Evolutionary conservation across 352 stramenopile species (phyloP).

Genomic region (Globisporangium rhizosaccharum): DNA sequence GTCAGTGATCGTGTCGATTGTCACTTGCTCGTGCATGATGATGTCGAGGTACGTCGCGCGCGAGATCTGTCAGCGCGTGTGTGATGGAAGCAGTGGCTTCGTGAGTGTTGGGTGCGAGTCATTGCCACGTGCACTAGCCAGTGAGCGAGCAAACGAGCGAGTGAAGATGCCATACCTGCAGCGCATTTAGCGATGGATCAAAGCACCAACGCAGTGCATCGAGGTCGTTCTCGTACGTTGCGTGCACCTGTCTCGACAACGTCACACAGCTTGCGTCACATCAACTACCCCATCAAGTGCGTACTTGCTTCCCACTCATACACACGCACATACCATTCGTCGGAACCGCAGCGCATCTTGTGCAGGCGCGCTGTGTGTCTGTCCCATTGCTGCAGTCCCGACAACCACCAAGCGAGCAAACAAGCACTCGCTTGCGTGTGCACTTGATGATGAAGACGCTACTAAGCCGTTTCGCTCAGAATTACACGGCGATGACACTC

Average conservation of each 20-base stretch:
- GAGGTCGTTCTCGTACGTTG: slow-evolving; percentile 49
- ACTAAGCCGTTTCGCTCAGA: not conserved
- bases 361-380: slow-evolving; percentile 51
- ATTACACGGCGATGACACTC: too few species aligned
- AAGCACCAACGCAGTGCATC: slow-evolving; percentile 36
- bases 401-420: not conserved
- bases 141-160: not conserved
- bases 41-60: slow-evolving; percentile 74
- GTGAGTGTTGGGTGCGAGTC: not conserved
- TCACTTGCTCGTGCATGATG: slow-evolving; percentile 50
- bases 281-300: slow-evolving; percentile 3
- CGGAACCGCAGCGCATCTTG: slow-evolving; percentile 53
- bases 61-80: slow-evolving; percentile 35
- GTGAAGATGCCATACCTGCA: slow-evolving; percentile 31
- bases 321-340: slow-evolving; percentile 26
- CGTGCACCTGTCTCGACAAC: slow-evolving; percentile 22
- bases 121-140: not conserved
- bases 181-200: slow-evolving; percentile 29
- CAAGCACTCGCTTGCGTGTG: too few species aligned
- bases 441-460: too few species aligned
- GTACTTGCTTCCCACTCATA: too few species aligned
- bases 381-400: slow-evolving; percentile 24
- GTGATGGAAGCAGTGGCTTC: not conserved
- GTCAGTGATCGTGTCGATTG: slow-evolving; percentile 53
- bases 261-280: not conserved